Evolutionary conservation across 2,329 filamentous ascomycete species (phyloP), one percentile per base, ranked within the genome.

Genomic region (Phialophora chinensis): DNA sequence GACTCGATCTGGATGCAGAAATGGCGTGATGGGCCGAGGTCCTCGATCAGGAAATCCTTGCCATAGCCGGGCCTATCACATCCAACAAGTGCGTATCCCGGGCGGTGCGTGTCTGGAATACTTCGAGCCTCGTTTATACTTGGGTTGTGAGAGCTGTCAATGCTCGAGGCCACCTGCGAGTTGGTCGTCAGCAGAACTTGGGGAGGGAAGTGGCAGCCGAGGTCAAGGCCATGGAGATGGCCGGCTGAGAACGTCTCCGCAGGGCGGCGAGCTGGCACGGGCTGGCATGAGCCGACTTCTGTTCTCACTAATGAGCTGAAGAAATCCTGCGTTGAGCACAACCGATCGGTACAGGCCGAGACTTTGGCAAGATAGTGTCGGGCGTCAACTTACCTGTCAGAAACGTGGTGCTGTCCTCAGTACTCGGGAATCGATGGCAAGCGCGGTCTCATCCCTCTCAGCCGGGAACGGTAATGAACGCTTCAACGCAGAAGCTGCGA

Each of bases 401-500:
- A 35, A 10, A 35, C 10, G 33, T 35, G 17, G 14, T 44, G 14
- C 38, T 44, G 38, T 44, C 6, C 38, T 52, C 49, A 52, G 11
- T 20, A 27, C 23, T 12, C 49, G 14, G 38, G n/a, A n/a, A 7
- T 11, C 47, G 23, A 72, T 72, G 71, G 69, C 71, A 27, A 65
- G 63, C 7, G 71, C 71, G 29, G 71, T 68, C 20, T 71, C 69
- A 12, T 67, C 67, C 31, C 66, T 72, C 4, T 47, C 62, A 6
- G 53, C 64, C 27, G 60, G 58, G 12, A 62, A 57, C 5, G 65
- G 72, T 63, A 83, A 82, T 66, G 75, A 79, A 5, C 83, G 85
- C 60, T 88, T 87, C 79, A 86, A 84, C 70, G 75, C 78, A 49
- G 84, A 86, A 73, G 85, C 85, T 1, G 79, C 81, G 3, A 78